Conservation (phyloP, 179 eudicot species). For the Gypsophila paniculata region DNA sequence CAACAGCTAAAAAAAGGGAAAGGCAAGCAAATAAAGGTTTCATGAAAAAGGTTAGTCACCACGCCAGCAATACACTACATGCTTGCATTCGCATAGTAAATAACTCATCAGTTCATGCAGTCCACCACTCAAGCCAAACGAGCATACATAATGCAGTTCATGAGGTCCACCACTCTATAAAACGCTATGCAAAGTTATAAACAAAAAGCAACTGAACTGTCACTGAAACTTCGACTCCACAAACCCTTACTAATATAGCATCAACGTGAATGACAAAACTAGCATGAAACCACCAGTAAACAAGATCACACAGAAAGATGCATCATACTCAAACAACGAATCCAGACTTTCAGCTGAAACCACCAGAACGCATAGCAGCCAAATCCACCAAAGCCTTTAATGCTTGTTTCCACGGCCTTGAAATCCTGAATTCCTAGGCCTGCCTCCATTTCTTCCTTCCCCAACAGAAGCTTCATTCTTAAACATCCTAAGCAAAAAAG, state of each 20-base stretch:
- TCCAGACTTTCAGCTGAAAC: conserved; percentile 27
- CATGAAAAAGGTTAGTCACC: neutral
- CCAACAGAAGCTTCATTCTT: conserved; percentile 48
- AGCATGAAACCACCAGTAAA: conserved; percentile 58
- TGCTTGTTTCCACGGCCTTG: conserved; percentile 55
- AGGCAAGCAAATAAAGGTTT: neutral
- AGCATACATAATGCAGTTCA: conserved; percentile 17
- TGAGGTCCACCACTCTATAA: conserved; percentile 26
- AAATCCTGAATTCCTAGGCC: conserved; percentile 44
- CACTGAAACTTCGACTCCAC: conserved; percentile 51
- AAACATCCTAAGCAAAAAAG: conserved; percentile 40
- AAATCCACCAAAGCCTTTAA: conserved; percentile 30
- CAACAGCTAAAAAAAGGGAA: neutral
- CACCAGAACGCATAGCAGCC: conserved; percentile 23
- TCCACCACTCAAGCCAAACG: neutral
- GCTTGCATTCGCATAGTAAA: neutral
- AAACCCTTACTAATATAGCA: conserved; percentile 49
- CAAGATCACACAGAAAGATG: conserved; percentile 40
- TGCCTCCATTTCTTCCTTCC: conserved; percentile 58
- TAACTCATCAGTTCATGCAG: neutral
- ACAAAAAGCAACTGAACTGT: conserved; percentile 51
- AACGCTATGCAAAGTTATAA: conserved; percentile 29
- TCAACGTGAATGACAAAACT: conserved; percentile 61
- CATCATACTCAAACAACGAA: conserved; percentile 42
- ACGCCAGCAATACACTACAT: neutral